Percentiles rank a stretch among this genome's conserved stretches.
These are phyloP conservation scores for Alliaria petiolata DNA, from an alignment of 345 rosid genomes.

Conservation along the genomic window DNA sequence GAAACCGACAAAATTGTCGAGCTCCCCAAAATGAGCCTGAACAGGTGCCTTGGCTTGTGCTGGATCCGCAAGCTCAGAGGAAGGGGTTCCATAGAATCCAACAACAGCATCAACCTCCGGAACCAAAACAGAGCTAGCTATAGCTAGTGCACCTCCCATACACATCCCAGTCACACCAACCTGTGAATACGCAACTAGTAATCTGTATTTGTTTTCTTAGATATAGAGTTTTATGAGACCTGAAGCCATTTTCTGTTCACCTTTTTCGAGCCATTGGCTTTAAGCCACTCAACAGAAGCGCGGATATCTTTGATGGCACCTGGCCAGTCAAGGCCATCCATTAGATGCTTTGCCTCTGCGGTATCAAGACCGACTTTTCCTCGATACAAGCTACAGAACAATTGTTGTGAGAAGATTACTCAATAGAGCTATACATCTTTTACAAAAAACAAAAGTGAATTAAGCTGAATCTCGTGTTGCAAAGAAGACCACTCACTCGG, in stretches of 20 bases:
- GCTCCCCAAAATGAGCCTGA: conserved; percentile 95
- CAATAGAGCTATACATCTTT: not conserved
- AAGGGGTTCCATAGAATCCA: conserved; percentile 83
- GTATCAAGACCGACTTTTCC: conserved; percentile 91
- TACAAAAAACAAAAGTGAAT: no score
- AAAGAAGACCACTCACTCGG: conserved; percentile 52
- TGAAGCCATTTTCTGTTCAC: conserved; percentile 26
- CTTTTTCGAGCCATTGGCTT: conserved; percentile 86
- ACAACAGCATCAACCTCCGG: conserved; percentile 88
- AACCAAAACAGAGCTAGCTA: conserved; percentile 88
- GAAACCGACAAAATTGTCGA: conserved; percentile 74
- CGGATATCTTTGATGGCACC: conserved; percentile 86
- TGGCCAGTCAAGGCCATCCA: conserved; percentile 93
- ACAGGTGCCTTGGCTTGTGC: conserved; percentile 77
- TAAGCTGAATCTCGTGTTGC: not conserved
- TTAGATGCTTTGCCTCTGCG: conserved; percentile 92
- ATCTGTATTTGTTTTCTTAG: not conserved
- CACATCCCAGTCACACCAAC: conserved; percentile 95
- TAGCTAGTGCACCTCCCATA: conserved; percentile 92
- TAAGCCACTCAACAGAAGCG: conserved; percentile 90
- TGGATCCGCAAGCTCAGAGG: conserved; percentile 82
- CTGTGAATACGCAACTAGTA: conserved; percentile 25
- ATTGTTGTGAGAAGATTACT: not conserved
- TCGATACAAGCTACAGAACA: conserved; percentile 59
- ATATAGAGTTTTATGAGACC: not conserved